Percentiles rank a stretch among this genome's conserved stretches.
These are phyloP conservation scores for Sarocladium oryzae DNA, from an alignment of 2,329 filamentous ascomycete genomes.

Conservation along the genomic window DNA sequence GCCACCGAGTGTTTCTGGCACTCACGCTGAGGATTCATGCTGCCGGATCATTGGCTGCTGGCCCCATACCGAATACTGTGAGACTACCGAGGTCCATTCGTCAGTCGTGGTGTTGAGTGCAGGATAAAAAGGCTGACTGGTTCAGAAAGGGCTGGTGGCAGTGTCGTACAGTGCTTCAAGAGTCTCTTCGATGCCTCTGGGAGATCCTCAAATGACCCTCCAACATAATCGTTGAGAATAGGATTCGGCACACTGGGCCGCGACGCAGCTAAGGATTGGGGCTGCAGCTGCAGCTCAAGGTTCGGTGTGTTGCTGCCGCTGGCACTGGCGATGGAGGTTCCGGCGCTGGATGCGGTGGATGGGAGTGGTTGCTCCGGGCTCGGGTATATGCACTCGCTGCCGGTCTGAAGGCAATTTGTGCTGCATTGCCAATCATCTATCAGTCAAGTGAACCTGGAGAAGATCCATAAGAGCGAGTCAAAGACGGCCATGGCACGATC, in stretches of 20 bases:
- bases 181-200: constrained; percentile 24
- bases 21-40: constrained; percentile 24
- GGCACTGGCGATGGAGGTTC: background rate
- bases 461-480: background rate
- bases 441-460: background rate
- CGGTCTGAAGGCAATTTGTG: constrained; percentile 38
- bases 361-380: constrained; percentile 3
- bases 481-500: background rate
- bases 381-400: constrained; percentile 35
- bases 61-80: constrained; percentile 34
- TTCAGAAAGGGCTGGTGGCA: background rate
- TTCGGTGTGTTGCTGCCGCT: constrained; percentile 16
- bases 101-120: constrained; percentile 14
- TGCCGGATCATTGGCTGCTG: constrained; percentile 32
- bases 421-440: constrained; percentile 18
- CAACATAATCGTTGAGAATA: constrained; percentile 22
- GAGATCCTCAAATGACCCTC: constrained; percentile 24
- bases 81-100: constrained; percentile 22
- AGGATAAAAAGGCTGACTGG: too few relatives aligned
- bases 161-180: constrained; percentile 22
- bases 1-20: constrained; percentile 9
- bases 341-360: background rate
- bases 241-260: constrained; percentile 9
- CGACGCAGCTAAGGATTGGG: background rate
- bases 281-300: constrained; percentile 15